Percentiles rank a stretch among this genome's conserved stretches.
These are phyloP conservation scores for Tylopilus intermedius DNA, from an alignment of 768 basidiomycete species.

Conservation along the genomic window DNA sequence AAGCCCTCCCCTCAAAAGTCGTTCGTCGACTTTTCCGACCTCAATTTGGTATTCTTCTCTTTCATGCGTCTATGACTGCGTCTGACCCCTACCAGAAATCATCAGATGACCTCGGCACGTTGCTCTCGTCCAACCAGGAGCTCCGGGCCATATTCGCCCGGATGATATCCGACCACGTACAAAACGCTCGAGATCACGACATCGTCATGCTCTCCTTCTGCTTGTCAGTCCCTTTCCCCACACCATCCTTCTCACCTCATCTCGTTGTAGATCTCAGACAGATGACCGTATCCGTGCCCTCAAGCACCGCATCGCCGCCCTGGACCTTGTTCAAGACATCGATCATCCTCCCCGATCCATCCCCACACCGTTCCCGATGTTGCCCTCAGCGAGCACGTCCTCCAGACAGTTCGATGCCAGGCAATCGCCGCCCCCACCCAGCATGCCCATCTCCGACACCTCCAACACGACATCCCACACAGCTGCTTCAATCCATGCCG, in stretches of 20 bases:
- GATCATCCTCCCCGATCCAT: neutral
- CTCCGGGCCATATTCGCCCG: slow-evolving; percentile 18
- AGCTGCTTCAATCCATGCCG: neutral
- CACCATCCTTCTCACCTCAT: neutral
- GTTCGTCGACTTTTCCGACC: slow-evolving; percentile 13
- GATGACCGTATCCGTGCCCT: slow-evolving; percentile 38
- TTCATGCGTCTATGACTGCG: neutral
- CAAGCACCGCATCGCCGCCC: slow-evolving; percentile 29
- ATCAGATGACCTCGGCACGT: slow-evolving; percentile 24
- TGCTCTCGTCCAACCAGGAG: slow-evolving; percentile 20
- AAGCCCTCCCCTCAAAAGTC: slow-evolving; percentile 10
- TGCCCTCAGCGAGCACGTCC: neutral
- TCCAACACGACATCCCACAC: slow-evolving; percentile 15
- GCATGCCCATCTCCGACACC: slow-evolving; percentile 13
- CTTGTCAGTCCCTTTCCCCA: slow-evolving; percentile 29
- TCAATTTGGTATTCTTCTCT: slow-evolving; percentile 8
- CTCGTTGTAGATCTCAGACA: slow-evolving; percentile 29
- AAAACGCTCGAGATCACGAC: slow-evolving; percentile 28
- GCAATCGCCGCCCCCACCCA: slow-evolving; percentile 13
- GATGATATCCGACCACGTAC: slow-evolving; percentile 24
- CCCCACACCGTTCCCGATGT: slow-evolving; percentile 1
- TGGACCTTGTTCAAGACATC: slow-evolving; percentile 2
- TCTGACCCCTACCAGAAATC: slow-evolving; percentile 20
- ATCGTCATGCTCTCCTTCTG: slow-evolving; percentile 38
- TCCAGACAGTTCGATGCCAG: slow-evolving; percentile 2